phyloP scores from a whole-genome alignment of 2,329 filamentous ascomycete species.

The Neopestalotiopsis rosae region DNA sequence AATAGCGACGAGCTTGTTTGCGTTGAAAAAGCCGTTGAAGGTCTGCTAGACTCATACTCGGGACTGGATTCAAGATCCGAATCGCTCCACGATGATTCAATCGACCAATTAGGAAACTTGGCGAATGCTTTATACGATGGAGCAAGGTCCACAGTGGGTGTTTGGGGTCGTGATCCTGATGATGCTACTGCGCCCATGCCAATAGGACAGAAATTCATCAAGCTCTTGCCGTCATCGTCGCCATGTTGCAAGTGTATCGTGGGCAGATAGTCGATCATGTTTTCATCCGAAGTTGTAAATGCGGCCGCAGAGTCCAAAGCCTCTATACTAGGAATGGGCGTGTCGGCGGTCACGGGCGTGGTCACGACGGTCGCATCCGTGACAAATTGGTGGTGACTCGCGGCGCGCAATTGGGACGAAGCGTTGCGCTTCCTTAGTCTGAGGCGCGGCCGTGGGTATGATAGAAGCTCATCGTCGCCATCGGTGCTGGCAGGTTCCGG shows the following conservation, averaged over 20 bases:
- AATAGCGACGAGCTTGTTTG: constrained; percentile 63
- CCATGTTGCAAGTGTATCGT: constrained; percentile 40
- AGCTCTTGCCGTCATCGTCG: constrained; percentile 24
- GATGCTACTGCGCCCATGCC: constrained; percentile 40
- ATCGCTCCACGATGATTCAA: constrained; percentile 61
- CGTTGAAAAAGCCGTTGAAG: constrained; percentile 64
- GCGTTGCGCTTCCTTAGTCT: constrained; percentile 61
- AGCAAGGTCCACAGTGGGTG: constrained; percentile 55
- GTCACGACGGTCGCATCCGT: constrained; percentile 62
- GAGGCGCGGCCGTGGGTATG: constrained; percentile 58
- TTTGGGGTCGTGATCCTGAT: constrained; percentile 61
- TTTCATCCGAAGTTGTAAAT: constrained; percentile 44
- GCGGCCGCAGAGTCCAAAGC: constrained; percentile 43
- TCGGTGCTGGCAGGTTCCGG: constrained; percentile 53
- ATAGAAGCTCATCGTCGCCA: constrained; percentile 45
- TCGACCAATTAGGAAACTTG: constrained; percentile 63
- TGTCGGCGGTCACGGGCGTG: constrained; percentile 48
- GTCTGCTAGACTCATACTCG: constrained; percentile 64
- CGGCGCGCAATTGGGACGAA: constrained; percentile 55
- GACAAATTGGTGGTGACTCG: constrained; percentile 70
- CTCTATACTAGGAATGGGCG: constrained; percentile 70
- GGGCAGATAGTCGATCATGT: constrained; percentile 47
- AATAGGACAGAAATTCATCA: constrained; percentile 34
- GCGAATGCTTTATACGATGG: constrained; percentile 47
- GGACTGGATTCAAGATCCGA: constrained; percentile 59